These are phyloP conservation scores for Metschnikowia kofuensis DNA, from an alignment of 805 yeast species.

Conservation along the genomic window DNA sequence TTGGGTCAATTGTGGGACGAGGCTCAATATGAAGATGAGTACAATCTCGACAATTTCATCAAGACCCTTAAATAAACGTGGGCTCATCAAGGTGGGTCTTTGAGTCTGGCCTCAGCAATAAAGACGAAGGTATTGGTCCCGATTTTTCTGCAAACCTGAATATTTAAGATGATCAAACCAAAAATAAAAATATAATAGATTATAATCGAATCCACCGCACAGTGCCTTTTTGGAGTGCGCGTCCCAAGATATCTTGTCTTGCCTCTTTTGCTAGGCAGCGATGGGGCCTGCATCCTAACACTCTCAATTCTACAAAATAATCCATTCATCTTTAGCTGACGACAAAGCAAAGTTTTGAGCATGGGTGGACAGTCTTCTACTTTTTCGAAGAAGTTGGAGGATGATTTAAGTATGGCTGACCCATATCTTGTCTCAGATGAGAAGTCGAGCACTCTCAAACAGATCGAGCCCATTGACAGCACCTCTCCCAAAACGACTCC, in stretches of 20 bases:
- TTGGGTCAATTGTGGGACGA: slow-evolving; percentile 96
- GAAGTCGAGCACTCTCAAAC: slow-evolving; percentile 53
- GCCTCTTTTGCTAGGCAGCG: not conserved
- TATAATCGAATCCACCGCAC: too few relatives aligned
- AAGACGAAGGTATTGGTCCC: too few relatives aligned
- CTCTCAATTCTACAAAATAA: slow-evolving; percentile 2
- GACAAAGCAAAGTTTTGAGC: not conserved
- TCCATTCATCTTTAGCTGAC: not conserved
- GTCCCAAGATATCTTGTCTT: not conserved
- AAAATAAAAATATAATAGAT: too few relatives aligned
- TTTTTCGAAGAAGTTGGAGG: slow-evolving; percentile 30
- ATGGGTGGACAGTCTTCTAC: slow-evolving; percentile 7
- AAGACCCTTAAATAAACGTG: slow-evolving; percentile 55
- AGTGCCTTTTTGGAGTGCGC: too few relatives aligned
- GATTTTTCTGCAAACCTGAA: too few relatives aligned
- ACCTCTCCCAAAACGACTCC: slow-evolving; percentile 16
- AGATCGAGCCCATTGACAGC: slow-evolving; percentile 28
- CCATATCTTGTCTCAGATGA: slow-evolving; percentile 73
- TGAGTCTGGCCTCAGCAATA: too few relatives aligned
- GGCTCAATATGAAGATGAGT: slow-evolving; percentile 93
- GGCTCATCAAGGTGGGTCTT: too few relatives aligned
- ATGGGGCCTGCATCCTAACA: slow-evolving; percentile 4
- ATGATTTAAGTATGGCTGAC: slow-evolving; percentile 57
- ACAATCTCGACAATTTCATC: slow-evolving; percentile 89
- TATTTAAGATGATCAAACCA: too few relatives aligned